Evolutionary conservation across 2,329 filamentous ascomycete species (phyloP), one percentile per base, ranked within the genome.

Genomic region (Bertia moriformis): DNA sequence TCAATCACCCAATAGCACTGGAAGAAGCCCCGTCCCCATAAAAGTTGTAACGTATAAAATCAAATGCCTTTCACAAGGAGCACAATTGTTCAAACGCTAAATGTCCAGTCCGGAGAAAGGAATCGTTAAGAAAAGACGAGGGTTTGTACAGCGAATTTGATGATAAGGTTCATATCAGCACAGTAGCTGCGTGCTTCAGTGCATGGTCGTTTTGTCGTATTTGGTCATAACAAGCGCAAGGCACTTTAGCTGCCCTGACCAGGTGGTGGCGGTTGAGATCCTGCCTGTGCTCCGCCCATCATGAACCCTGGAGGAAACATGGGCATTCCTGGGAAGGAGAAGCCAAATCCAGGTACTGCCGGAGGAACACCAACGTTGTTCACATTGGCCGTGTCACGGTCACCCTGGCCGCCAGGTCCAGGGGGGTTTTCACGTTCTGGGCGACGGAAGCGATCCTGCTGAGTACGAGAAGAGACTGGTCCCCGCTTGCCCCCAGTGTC

Each of bases 331-430:
- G 61, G 55, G 42, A 66, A 63, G 27, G 65, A 65, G 48, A 71
- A 72, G 5, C 67, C 68, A 43, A 72, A 73, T 3, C 66, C 64
- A 35, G 68, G 68, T 4, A 73, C 66, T 4, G 67, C 61, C 13
- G 68, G 67, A 3, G 69, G 62, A 2, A 70, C 67, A 5, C 61
- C 67, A 19, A 70, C 61, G 38, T 61, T 62, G 43, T 55, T 61
- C 40, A 50, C 45, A 42, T 53, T 58, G 38, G 32, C 10, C 10
- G 15, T 7, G 15, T 35, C 32, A 12, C 39, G 51, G 38, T 44
- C 42, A 29, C 44, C 44, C 7, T 43, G 42, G 18, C 41, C 44
- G 37, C 50, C 49, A 35, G 44, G 42, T 33, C 40, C 43, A 40
- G 52, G 45, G 14, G 52, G 47, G 36, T 50, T 48, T 20, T 63